Conservation (phyloP, 164 flowering plant genomes). For the Magnolia officinalis region DNA sequence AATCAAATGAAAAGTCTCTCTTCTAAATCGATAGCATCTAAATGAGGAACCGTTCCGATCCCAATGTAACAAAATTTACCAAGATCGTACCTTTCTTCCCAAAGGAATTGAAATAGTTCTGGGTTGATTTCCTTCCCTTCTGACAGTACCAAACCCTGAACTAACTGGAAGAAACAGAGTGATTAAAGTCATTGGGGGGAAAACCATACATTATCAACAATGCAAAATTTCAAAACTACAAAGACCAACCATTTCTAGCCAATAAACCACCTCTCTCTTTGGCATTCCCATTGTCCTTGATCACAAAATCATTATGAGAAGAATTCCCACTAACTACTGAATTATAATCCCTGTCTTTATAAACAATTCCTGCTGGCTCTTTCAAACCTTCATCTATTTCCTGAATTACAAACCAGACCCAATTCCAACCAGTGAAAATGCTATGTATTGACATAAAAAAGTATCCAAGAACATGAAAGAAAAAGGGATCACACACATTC, state of each 20-base stretch:
- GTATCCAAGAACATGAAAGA: background rate
- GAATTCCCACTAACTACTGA: conserved; percentile 25
- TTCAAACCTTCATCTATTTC: conserved; percentile 47
- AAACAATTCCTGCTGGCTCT: conserved; percentile 56
- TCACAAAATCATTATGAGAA: conserved; percentile 14
- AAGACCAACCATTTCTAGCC: conserved; percentile 38
- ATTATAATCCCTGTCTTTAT: conserved; percentile 36
- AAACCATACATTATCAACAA: background rate
- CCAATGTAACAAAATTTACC: background rate
- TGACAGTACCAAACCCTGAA: conserved; percentile 9
- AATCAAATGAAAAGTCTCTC: background rate
- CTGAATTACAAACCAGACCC: conserved; percentile 34
- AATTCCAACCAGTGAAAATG: background rate
- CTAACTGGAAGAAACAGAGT: background rate
- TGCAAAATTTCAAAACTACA: background rate
- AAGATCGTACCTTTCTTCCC: conserved; percentile 21
- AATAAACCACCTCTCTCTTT: conserved; percentile 11
- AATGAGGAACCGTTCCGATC: background rate
- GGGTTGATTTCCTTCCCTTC: background rate
- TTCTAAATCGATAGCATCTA: background rate
- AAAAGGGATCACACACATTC: background rate
- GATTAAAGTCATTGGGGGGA: background rate
- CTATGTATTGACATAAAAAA: background rate
- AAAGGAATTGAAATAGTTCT: conserved; percentile 6
- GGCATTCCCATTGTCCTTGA: conserved; percentile 15